phyloP scores from a whole-genome alignment of 2,329 filamentous ascomycete genomes.

The Cordyceps farinosa region DNA sequence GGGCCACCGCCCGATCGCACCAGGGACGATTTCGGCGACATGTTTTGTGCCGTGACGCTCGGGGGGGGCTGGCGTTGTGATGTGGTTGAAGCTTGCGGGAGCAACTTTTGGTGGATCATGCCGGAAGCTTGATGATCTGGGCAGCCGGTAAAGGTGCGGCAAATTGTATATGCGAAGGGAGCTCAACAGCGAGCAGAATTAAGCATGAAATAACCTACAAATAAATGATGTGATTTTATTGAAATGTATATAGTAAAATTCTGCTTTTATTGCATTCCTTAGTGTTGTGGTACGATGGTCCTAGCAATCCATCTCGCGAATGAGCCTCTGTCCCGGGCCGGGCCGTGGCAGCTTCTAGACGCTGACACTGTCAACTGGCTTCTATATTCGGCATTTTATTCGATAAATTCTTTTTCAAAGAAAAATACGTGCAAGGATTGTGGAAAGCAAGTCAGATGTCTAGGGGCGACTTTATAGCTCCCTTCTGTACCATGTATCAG shows the following conservation, averaged over 20 bases:
- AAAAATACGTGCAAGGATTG: too few species aligned
- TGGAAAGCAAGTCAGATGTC: too few species aligned
- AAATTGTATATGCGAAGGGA: not conserved
- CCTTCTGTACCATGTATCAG: too few species aligned
- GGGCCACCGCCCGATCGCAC: not conserved
- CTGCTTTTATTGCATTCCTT: too few species aligned
- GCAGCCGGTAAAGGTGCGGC: constrained; percentile 15
- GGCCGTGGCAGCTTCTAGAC: not conserved
- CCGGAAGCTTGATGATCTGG: not conserved
- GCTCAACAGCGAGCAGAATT: not conserved
- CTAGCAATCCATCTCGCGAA: not conserved
- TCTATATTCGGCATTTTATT: not conserved
- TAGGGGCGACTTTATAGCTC: too few species aligned
- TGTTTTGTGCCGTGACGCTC: not conserved
- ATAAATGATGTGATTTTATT: too few species aligned
- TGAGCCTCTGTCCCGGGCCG: not conserved
- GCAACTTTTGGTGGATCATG: constrained; percentile 11
- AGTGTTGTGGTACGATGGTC: too few species aligned
- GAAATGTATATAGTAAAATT: too few species aligned
- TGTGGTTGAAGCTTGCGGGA: constrained; percentile 2
- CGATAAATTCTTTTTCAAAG: too few species aligned
- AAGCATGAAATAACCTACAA: not conserved
- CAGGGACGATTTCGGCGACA: constrained; percentile 15
- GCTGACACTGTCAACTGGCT: not conserved
- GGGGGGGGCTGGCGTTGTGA: not conserved